Base-by-base conservation (phyloP, 2,329 filamentous ascomycete species). In the Dactylonectria macrodidyma region DNA sequence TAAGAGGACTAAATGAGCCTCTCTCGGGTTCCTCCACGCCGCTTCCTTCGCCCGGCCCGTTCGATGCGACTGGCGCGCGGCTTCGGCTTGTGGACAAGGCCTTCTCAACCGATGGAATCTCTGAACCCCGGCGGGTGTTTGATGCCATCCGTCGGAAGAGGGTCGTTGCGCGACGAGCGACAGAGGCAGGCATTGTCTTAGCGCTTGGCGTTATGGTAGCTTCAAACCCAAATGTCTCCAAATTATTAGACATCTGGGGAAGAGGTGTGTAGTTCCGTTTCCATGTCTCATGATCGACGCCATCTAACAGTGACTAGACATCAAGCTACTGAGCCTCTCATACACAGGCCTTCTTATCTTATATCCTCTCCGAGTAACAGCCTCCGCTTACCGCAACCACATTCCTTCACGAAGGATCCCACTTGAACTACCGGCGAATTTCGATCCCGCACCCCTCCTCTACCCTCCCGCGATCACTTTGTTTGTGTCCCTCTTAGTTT, bases 371-470 rank as follows among this genome's bases (percentile, higher is more conserved):
- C 84, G 90, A 64, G 80, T 92, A n/a, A 75, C 85, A 6, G 71
- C 81, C 19, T 88, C 88, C 85, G 81, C 83, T 1, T 84, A 85
- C 64, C 78, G 77, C 22, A 80, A 81, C 26, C 78, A 80, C 19
- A 78, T 71, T 5, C 80, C 84, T 3, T 79, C 80, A n/a, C 79
- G 70, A 33, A 73, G 70, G 65, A 72, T 85, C 34, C 82, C 84
- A 1, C 75, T 91, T 41, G 78, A 78, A 34, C 84, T 97, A 44
- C 94, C 95, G 1, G 83, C 90, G 4, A 87, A 89, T n/a, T 97
- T 98, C 80, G 95, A 98, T 77, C 95, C 95, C 3, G 95, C 95
- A 7, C 94, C 95, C 11, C 86, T 97, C n/a, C 81, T 98, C 65
- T 98, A 98, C 78, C 95, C 95, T 19, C 88, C 92, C 6, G 81